Base-by-base conservation (phyloP, 441 rosid genomes). In the Raphanus hybrid region DNA sequence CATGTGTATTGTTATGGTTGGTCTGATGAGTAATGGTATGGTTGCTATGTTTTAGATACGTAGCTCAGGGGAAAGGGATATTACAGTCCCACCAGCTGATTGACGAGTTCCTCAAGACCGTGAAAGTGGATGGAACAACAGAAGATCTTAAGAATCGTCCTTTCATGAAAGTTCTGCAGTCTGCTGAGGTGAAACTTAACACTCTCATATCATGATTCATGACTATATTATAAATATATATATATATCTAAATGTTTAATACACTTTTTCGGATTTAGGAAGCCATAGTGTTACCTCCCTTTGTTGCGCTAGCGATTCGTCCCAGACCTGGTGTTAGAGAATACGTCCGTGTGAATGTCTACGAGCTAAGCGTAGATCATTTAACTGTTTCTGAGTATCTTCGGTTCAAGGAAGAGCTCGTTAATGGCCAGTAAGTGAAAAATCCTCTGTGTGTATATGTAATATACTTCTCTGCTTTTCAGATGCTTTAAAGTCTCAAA, bases 251-350 rank as follows among this genome's bases (percentile, higher is more conserved):
- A 29, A 67, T 43, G 11, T 16, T 57, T 57, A 5, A 41, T 16
- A 11, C 43, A 6, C 48, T 14, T 60, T 29, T 65, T 11, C 0
- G 1, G 10, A 69, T 16, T 7, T 76, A 87, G 92, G 90, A 88
- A 85, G 90, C 88, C 4, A 85, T 85, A 63, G 85, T 88, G 45
- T 60, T 88, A 64, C 90, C 92, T 80, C 88, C 92, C 8, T 87
- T 85, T 68, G 90, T 87, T 68, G 89, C 85, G 3, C 6, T 87
- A 64, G 89, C 89, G 5, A 67, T 87, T 75, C 90, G 87, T 71
- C 90, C 92, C 11, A 85, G 86, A 37, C 88, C 89, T 48, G 87
- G 90, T 76, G 91, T 87, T 52, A 84, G 90, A 84, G 92, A 87
- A 70, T 87, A 83, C 78, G 79, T 89, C 34, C 92, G 89, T 18